Evolutionary conservation across 768 basidiomycete species (phyloP), one percentile per base, ranked within the genome.

Genomic region (Tulasnella calospora): DNA sequence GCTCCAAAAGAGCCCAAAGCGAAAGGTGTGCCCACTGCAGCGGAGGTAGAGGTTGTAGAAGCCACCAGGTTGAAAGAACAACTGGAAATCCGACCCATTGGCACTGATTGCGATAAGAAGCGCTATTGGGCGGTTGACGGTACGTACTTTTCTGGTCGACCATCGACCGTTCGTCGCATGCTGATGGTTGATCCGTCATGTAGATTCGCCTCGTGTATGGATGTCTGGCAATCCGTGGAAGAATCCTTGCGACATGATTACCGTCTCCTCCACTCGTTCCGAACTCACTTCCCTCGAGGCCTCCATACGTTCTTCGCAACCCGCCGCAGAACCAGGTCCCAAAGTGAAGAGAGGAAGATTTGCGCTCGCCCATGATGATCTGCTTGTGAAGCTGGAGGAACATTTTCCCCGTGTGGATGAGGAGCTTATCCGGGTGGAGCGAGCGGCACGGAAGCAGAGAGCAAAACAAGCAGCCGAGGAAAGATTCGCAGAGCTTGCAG

Each of bases 211-310:
- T 36, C 90, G 94, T 79, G 85, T 95, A 74, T 96, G 93, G 82
- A 85, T 89, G 61, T 95, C 94, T 44, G 93, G 92, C 19, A 96
- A 96, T 84, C 94, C 94, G 30, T 96, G 94, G 94, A 96, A 95
- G 86, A 91, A 91, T 55, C 90, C 67, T 13, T 90, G 93, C 44
- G 91, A 91, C 21, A 92, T 95, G 82, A 88, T 90, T 81, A 87
- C 91, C 15, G 84, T 92, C 74, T 89, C 92, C 19, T 91, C 92
- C 5, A 91, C 92, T 21, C 88, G 88, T 71, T 90, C 90, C 73
- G 93, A 95, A 82, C 94, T 94, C 82, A 78, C 90, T 23, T 85
- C 85, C 9, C 83, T 89, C 69, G 87, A 94, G 77, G 90, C 90
- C 80, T 86, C 87, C 71, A 83, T 95, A 81, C 92, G 91, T 82